Conservation (phyloP, 352 stramenopile genomes). For the Phytophthora sojae region DNA sequence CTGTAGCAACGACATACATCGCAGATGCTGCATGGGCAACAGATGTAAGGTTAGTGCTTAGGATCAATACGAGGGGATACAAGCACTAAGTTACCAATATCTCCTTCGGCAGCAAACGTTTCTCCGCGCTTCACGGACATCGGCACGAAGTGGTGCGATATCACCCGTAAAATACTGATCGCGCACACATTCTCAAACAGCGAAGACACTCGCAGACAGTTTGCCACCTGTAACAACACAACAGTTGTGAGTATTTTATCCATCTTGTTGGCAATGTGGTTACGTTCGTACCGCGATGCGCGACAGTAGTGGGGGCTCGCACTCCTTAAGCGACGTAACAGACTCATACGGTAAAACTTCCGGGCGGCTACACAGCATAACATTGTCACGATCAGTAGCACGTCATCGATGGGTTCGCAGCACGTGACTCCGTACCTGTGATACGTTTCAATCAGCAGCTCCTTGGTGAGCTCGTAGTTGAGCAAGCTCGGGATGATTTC, state of each 20-base stretch:
- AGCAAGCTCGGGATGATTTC: constrained; percentile 70
- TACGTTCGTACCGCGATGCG: constrained; percentile 64
- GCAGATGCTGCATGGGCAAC: constrained; percentile 53
- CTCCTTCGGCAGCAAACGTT: constrained; percentile 71
- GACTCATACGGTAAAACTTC: constrained; percentile 69
- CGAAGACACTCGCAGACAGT: constrained; percentile 80
- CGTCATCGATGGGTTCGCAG: neutral
- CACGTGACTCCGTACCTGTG: constrained; percentile 43
- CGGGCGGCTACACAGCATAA: constrained; percentile 35
- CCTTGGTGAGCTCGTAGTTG: constrained; percentile 66
- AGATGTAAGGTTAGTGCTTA: neutral
- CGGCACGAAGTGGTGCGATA: constrained; percentile 84
- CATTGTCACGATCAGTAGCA: neutral
- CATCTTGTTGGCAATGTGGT: neutral
- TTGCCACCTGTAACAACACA: constrained; percentile 62
- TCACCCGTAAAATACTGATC: constrained; percentile 75
- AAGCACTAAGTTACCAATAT: constrained; percentile 51
- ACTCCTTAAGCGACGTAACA: constrained; percentile 45
- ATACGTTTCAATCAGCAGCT: constrained; percentile 80
- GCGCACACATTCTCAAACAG: constrained; percentile 86
- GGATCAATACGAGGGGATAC: neutral
- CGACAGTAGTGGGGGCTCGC: constrained; percentile 66
- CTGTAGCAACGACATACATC: constrained; percentile 82
- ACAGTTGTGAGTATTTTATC: neutral
- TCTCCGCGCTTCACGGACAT: constrained; percentile 54